Evolutionary conservation across 2,329 filamentous ascomycete genomes (phyloP).

Genomic region (Aureobasidium subglaciale): DNA sequence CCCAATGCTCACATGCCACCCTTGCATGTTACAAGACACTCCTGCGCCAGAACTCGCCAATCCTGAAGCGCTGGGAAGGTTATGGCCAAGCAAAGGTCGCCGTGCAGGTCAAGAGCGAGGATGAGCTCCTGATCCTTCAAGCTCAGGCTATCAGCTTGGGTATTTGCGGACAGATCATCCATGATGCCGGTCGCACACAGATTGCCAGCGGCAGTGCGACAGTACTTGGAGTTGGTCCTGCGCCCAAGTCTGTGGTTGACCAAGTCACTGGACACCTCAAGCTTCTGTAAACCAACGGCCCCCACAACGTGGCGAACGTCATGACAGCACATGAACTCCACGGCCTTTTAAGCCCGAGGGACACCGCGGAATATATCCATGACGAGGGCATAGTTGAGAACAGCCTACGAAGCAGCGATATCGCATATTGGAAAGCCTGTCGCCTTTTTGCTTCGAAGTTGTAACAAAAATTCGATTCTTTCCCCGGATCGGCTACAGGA

Average conservation of each 20-base stretch:
- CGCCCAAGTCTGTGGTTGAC: constrained; percentile 80
- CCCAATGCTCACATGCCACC: constrained; percentile 92
- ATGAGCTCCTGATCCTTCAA: constrained; percentile 68
- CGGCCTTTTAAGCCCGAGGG: background rate
- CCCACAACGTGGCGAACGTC: background rate
- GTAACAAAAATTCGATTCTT: too few relatives aligned
- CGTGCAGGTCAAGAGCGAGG: constrained; percentile 78
- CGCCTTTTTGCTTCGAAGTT: too few relatives aligned
- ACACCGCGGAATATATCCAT: background rate
- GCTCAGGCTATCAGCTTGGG: constrained; percentile 76
- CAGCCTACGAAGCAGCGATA: background rate
- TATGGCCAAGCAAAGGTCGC: constrained; percentile 90
- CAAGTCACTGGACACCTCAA: constrained; percentile 78
- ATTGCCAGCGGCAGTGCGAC: constrained; percentile 90
- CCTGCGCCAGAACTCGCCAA: constrained; percentile 46
- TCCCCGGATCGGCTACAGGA: too few relatives aligned
- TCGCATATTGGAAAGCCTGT: too few relatives aligned
- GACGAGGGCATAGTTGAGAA: background rate
- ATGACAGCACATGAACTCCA: background rate
- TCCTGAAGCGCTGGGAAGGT: constrained; percentile 79
- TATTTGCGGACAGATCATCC: constrained; percentile 80
- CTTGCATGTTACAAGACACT: constrained; percentile 93
- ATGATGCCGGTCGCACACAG: constrained; percentile 94
- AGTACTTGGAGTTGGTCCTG: constrained; percentile 68
- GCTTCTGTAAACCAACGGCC: constrained; percentile 50